phyloP scores from a whole-genome alignment of 148 eudicot species.

The Rhododendron griersonianum region DNA sequence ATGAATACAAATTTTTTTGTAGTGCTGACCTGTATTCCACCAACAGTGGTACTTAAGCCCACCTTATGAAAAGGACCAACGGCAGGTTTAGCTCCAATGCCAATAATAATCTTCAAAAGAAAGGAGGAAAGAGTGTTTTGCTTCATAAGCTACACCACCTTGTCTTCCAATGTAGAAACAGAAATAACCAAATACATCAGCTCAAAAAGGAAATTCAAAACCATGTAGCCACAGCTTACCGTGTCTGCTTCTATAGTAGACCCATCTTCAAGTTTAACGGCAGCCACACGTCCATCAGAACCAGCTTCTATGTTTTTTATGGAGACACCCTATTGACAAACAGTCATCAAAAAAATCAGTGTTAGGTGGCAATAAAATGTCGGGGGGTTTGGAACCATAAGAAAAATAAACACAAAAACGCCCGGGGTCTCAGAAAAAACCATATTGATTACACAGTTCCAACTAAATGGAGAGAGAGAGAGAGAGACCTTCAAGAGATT shows the following conservation, averaged over 20 bases:
- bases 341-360: neutral
- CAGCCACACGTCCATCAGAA: conserved; percentile 74
- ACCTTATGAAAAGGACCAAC: conserved; percentile 65
- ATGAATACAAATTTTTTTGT: conserved; percentile 1
- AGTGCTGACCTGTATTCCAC: conserved; percentile 80
- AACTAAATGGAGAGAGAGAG: conserved; percentile 10
- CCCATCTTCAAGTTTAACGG: conserved; percentile 82
- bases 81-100: conserved; percentile 96
- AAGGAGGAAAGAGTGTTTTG: neutral
- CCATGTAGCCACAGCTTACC: conserved; percentile 33
- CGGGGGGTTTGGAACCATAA: neutral
- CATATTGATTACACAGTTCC: neutral
- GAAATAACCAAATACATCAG: neutral
- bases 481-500: conserved; percentile 59
- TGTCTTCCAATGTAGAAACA: neutral
- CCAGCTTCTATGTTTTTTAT: conserved; percentile 81
- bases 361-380: neutral
- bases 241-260: conserved; percentile 84
- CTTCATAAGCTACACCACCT: neutral
- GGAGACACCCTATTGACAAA: conserved; percentile 53
- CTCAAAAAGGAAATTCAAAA: neutral
- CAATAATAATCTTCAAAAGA: conserved; percentile 66
- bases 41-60: conserved; percentile 63
- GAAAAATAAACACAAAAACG: neutral
- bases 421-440: neutral